phyloP scores from a whole-genome alignment of 345 rosid genomes.

The Euphorbia peplus region DNA sequence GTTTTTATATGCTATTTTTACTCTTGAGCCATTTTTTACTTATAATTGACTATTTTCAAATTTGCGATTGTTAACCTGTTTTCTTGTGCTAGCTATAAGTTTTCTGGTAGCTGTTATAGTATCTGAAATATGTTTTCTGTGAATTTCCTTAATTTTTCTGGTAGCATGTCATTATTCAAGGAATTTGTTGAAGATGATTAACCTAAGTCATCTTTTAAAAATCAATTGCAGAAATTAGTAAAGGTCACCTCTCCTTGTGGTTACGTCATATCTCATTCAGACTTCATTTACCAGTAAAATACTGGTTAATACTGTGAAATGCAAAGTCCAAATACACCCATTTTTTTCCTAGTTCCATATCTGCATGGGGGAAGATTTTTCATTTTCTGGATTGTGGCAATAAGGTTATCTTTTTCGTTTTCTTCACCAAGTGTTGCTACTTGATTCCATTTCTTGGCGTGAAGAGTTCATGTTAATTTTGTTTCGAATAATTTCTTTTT shows the following conservation, averaged over 20 bases:
- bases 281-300: not conserved
- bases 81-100: conserved; percentile 9
- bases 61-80: conserved; percentile 2
- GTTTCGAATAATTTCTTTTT: not conserved
- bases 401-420: not conserved
- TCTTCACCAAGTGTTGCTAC: not conserved
- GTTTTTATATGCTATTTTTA: not conserved
- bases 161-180: not conserved
- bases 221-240: conserved; percentile 3
- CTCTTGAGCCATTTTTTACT: not conserved
- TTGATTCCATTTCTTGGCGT: not conserved
- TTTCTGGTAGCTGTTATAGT: not conserved
- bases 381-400: not conserved
- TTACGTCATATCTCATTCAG: not conserved
- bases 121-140: conserved; percentile 3
- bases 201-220: not conserved
- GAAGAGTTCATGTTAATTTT: not conserved
- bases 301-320: not conserved
- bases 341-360: not conserved
- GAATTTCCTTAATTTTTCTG: conserved; percentile 6
- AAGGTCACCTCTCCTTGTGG: not conserved
- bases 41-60: not conserved
- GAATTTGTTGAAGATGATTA: not conserved
- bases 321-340: not conserved
- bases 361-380: not conserved